Evolutionary conservation across 495 filamentous ascomycete genomes (phyloP).

Genomic region (Talaromyces liani): DNA sequence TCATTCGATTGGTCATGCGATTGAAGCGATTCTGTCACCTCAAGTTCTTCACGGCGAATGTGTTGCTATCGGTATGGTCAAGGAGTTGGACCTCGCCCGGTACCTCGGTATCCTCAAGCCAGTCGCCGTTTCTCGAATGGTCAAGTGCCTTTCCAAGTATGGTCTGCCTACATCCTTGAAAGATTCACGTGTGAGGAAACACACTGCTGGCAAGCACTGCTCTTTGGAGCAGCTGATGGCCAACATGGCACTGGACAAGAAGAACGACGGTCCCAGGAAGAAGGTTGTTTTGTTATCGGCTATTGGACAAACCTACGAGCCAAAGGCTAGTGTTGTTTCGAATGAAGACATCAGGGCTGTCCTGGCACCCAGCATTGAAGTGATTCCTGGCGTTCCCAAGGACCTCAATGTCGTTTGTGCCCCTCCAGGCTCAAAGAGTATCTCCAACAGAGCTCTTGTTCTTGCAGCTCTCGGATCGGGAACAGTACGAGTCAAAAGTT

Average conservation of each 20-base stretch:
- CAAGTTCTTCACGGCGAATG: constrained; percentile 93
- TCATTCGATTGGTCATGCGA: constrained; percentile 96
- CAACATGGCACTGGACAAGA: constrained; percentile 98
- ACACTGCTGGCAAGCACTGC: constrained; percentile 82
- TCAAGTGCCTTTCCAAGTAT: constrained; percentile 90
- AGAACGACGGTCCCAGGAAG: constrained; percentile 93
- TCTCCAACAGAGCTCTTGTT: constrained; percentile 91
- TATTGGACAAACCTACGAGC: constrained; percentile 83
- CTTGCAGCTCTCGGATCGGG: constrained; percentile 87
- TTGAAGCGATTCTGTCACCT: constrained; percentile 90
- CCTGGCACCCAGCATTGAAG: constrained; percentile 69
- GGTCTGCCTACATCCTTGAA: constrained; percentile 80
- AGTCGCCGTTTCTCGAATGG: constrained; percentile 79
- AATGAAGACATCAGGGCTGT: constrained; percentile 81
- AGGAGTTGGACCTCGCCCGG: constrained; percentile 88
- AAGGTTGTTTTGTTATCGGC: constrained; percentile 92
- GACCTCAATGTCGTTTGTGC: constrained; percentile 63
- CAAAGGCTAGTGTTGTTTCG: constrained; percentile 76
- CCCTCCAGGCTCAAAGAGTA: constrained; percentile 94
- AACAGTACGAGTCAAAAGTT: constrained; percentile 78
- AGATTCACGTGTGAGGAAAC: constrained; percentile 75
- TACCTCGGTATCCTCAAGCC: constrained; percentile 83
- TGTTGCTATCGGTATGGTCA: constrained; percentile 96
- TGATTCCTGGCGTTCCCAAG: constrained; percentile 60
- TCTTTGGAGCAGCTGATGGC: constrained; percentile 80